Evolutionary conservation across 371 early-diverging fungal genomes (phyloP), one percentile per base, ranked within the genome.

Genomic region (Chytridium lagenaria): DNA sequence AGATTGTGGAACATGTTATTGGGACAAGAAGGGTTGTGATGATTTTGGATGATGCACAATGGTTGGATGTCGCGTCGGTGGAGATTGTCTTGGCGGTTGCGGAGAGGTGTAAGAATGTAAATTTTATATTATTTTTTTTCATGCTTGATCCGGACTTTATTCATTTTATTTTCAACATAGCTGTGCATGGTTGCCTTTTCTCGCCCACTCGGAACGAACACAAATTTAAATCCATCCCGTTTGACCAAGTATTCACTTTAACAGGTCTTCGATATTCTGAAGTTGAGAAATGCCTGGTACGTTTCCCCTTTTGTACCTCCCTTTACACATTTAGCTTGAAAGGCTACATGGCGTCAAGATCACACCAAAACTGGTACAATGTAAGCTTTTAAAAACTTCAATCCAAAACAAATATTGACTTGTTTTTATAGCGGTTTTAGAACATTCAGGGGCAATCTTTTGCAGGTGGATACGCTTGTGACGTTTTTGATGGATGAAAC

Each of bases 401-500:
- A n/a, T n/a, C n/a, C n/a, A n/a, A n/a, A 44, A 12, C 19, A 44
- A 7, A n/a, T n/a, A n/a, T n/a, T 44, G 7, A 31, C 16, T 31
- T n/a, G n/a, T 15, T 15, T 61, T 26, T 12, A 3, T 5, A 23
- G 34, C 15, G 19, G 16, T 26, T 34, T 33, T 34, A 10, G 23
- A 3, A 28, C 16, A 16, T 33, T 34, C 36, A 15, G 37, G 12
- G 61, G 61, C 3, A 61, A 37, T 23, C 61, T 61, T 15, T 26
- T 61, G 34, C 61, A 61, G 37, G 61, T 61, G 7, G 61, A 61
- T 37, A 61, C 61, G 10, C 61, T 61, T 36, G 36, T 61, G 36
- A 23, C 30, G 36, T 61, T 22, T 26, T 26, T 52, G 12, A 23
- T 23, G 5, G 55, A 52, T 5, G 55, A 52, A 26, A 52, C 26